Conservation (phyloP, 495 filamentous ascomycete species). For the Penicillium cinerascens region DNA sequence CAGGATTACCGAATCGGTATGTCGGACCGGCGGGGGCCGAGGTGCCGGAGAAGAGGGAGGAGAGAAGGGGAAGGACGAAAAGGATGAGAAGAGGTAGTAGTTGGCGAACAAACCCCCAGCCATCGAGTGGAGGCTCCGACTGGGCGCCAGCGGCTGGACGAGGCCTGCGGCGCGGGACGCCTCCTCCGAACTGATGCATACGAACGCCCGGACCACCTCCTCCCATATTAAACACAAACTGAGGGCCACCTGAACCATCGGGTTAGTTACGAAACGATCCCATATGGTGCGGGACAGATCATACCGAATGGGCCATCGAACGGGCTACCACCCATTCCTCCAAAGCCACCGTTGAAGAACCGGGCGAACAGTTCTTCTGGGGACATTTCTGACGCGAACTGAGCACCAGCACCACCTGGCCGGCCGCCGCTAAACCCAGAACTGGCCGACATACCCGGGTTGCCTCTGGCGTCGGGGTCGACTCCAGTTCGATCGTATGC, state of each 20-base stretch:
- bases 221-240: slow-evolving; percentile 89
- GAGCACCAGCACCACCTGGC: slow-evolving; percentile 48
- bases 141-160: slow-evolving; percentile 54
- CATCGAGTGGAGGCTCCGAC: slow-evolving; percentile 46
- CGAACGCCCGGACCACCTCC: slow-evolving; percentile 77
- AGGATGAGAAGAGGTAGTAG: slow-evolving; percentile 84
- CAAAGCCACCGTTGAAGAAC: slow-evolving; percentile 73
- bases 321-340: slow-evolving; percentile 50
- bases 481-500: slow-evolving; percentile 84
- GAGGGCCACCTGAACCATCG: slow-evolving; percentile 59
- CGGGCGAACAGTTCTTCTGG: slow-evolving; percentile 95
- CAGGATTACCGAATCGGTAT: slow-evolving; percentile 65
- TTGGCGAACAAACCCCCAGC: slow-evolving; percentile 50
- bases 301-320: slow-evolving; percentile 70
- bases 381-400: slow-evolving; percentile 88
- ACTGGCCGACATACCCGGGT: slow-evolving; percentile 48
- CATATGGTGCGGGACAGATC: not conserved
- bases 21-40: slow-evolving; percentile 58
- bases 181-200: slow-evolving; percentile 82
- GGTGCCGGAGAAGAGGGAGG: slow-evolving; percentile 68
- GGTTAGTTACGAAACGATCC: not conserved
- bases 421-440: slow-evolving; percentile 59
- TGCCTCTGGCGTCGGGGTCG: slow-evolving; percentile 86
- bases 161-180: slow-evolving; percentile 63
- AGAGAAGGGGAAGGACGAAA: slow-evolving; percentile 82